Evolutionary conservation across 2,329 filamentous ascomycete genomes (phyloP).

Genomic region (Rugonectria rugulosa): DNA sequence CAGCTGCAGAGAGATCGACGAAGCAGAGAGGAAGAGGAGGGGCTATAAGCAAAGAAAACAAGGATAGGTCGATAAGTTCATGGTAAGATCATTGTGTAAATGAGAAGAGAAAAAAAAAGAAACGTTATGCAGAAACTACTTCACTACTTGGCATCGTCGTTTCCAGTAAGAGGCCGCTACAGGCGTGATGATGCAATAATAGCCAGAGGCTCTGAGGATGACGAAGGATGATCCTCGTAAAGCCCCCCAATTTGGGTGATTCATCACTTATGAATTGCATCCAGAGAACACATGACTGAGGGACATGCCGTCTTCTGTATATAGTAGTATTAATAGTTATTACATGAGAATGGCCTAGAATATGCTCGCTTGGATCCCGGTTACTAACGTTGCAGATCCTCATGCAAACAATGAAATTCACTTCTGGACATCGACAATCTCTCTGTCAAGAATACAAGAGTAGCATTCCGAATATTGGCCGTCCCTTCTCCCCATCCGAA

Average conservation of each 20-base stretch:
- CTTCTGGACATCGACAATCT: not conserved
- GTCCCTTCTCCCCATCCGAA: too few relatives aligned
- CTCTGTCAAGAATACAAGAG: too few relatives aligned
- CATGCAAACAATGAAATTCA: not conserved
- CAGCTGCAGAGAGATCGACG: not conserved
- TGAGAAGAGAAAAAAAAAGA: conserved; percentile 7
- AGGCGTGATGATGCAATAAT: not conserved
- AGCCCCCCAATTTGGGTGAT: conserved; percentile 5
- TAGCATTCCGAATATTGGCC: not conserved
- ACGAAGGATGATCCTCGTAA: not conserved
- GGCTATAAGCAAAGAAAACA: not conserved
- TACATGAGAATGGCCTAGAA: too few relatives aligned
- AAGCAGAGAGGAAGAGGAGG: not conserved
- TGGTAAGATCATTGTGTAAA: too few relatives aligned
- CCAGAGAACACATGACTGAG: conserved; percentile 7
- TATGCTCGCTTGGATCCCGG: too few relatives aligned
- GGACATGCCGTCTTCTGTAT: conserved; percentile 2
- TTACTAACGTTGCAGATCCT: not conserved
- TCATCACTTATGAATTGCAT: too few relatives aligned
- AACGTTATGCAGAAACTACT: not conserved
- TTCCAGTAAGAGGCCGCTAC: conserved; percentile 9
- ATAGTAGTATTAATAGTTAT: too few relatives aligned
- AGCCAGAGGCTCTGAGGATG: not conserved
- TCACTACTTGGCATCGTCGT: not conserved
- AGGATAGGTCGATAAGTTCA: too few relatives aligned